These are phyloP conservation scores for Penicillium concentricum DNA, from an alignment of 2,329 filamentous ascomycete genomes.

Conservation along the genomic window DNA sequence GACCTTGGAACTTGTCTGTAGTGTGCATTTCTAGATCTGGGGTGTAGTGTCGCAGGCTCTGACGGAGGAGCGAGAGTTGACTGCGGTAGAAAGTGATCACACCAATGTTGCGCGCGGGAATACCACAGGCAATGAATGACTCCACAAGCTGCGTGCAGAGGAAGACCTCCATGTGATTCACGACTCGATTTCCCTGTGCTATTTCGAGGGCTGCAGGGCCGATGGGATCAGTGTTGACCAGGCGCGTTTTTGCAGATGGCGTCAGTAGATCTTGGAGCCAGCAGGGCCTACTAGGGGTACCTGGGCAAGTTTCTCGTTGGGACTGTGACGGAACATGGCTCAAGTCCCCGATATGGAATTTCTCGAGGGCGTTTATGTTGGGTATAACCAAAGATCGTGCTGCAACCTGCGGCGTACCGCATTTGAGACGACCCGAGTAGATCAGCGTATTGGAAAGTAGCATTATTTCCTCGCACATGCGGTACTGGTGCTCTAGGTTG, in stretches of 20 bases:
- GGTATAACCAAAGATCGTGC: conserved; percentile 67
- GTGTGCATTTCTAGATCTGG: conserved; percentile 87
- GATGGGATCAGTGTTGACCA: conserved; percentile 84
- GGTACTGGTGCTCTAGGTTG: conserved; percentile 92
- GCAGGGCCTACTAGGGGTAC: conserved; percentile 55
- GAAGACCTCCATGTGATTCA: conserved; percentile 79
- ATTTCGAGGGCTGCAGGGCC: conserved; percentile 62
- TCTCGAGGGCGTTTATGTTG: conserved; percentile 59
- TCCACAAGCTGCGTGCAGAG: conserved; percentile 79
- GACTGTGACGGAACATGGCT: conserved; percentile 18
- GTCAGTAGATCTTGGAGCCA: conserved; percentile 74
- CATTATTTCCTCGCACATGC: conserved; percentile 98
- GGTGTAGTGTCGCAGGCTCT: conserved; percentile 61
- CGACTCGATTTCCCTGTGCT: conserved; percentile 74
- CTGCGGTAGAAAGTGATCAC: conserved; percentile 97
- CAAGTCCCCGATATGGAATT: conserved; percentile 52
- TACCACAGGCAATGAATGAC: conserved; percentile 70
- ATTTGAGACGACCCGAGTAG: conserved; percentile 86
- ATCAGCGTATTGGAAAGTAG: conserved; percentile 87
- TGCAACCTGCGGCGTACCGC: conserved; percentile 76
- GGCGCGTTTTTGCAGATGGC: conserved; percentile 72
- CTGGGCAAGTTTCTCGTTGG: conserved; percentile 54
- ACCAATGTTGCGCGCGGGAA: conserved; percentile 75
- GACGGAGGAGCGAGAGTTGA: conserved; percentile 79
- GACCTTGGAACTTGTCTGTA: conserved; percentile 92